A percentile compares a stretch with the other conserved stretches of the same genome.
Conservation (phyloP, 257 asterid genomes). For the Primulina huaijiensis region DNA sequence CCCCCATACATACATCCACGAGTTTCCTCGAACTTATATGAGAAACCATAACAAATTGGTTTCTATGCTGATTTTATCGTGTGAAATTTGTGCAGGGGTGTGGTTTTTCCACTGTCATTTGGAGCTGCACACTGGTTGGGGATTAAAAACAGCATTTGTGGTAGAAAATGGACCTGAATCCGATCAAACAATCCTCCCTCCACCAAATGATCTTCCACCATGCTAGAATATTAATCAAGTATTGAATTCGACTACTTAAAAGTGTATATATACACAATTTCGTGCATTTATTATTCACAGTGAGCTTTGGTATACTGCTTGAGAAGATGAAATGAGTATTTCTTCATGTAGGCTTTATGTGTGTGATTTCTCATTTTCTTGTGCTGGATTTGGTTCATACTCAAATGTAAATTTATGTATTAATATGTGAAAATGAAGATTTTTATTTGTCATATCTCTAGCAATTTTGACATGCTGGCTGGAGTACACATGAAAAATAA, state of each 20-base stretch:
- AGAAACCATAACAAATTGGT: too few relatives aligned
- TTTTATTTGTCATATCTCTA: too few relatives aligned
- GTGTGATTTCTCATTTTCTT: background rate
- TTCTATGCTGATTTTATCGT: background rate
- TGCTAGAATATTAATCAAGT: conserved; percentile 28
- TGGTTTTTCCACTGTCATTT: conserved; percentile 62
- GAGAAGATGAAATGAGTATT: background rate
- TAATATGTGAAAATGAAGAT: background rate
- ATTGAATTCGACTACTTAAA: background rate
- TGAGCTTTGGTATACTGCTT: background rate
- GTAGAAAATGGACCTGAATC: conserved; percentile 55
- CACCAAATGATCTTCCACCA: conserved; percentile 54
- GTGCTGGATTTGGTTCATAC: conserved; percentile 19
- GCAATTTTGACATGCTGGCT: too few relatives aligned
- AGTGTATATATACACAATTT: background rate
- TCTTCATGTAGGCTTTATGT: background rate
- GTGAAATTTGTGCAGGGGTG: conserved; percentile 32
- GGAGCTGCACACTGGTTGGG: conserved; percentile 68
- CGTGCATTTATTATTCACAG: conserved; percentile 17
- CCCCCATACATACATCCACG: too few relatives aligned
- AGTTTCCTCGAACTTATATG: too few relatives aligned
- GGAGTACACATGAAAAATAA: too few relatives aligned
- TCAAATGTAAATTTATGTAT: conserved; percentile 16
- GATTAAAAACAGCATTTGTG: conserved; percentile 53
- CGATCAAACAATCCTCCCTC: conserved; percentile 46